These are phyloP conservation scores for Magnusiomyces sp. DNA, from an alignment of 1,139 yeast genomes.

Conservation along the genomic window DNA sequence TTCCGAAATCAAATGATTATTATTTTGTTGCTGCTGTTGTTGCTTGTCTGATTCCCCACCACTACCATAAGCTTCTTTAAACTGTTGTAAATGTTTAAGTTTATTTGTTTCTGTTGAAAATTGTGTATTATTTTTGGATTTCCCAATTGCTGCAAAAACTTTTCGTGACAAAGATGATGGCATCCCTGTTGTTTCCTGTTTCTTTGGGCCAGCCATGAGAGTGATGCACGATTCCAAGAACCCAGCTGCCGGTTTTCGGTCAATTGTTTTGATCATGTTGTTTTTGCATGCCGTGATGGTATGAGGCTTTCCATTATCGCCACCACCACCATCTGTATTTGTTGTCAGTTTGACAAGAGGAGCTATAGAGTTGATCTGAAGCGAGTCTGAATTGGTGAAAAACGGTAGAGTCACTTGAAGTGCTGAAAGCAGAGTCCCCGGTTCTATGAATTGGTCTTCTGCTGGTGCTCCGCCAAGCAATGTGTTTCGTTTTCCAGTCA, in stretches of 20 bases:
- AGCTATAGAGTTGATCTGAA: conserved; percentile 6
- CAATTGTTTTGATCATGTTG: conserved; percentile 44
- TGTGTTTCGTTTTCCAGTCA: neutral
- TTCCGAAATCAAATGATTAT: no score
- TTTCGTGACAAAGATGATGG: conserved; percentile 12
- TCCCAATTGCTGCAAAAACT: conserved; percentile 34
- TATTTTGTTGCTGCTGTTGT: conserved; percentile 19
- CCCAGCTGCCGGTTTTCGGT: conserved; percentile 44
- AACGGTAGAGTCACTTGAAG: neutral
- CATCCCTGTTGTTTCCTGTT: conserved; percentile 25
- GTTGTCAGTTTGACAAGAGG: conserved; percentile 23
- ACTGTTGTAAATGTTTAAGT: no score
- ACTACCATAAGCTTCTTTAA: neutral
- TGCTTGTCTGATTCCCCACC: conserved; percentile 29
- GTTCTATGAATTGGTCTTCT: no score
- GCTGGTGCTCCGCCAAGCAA: no score
- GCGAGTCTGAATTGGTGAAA: neutral
- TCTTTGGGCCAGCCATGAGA: conserved; percentile 40
- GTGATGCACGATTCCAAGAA: conserved; percentile 39
- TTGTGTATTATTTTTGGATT: no score
- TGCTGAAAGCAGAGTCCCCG: neutral
- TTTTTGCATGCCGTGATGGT: conserved; percentile 40
- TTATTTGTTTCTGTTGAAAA: no score
- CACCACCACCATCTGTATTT: no score
- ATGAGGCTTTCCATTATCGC: conserved; percentile 25